Evolutionary conservation across 176 grass and related monocot species (phyloP).

Genomic region (Lolium perenne): DNA sequence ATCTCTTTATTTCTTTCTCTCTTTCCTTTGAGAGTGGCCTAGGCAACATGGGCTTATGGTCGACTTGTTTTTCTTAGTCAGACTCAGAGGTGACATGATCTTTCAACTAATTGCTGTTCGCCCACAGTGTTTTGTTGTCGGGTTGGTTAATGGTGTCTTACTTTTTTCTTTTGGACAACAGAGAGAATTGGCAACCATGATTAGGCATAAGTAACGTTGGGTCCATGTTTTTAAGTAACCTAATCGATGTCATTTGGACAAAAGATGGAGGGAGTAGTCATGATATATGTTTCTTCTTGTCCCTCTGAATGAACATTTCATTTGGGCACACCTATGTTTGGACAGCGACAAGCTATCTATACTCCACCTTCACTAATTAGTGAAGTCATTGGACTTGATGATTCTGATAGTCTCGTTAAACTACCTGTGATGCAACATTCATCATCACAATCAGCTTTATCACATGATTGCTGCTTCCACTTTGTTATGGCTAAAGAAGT

Average conservation of each 20-base stretch:
- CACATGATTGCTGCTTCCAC: conserved; percentile 8
- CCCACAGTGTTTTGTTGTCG: neutral
- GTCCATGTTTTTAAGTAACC: conserved; percentile 26
- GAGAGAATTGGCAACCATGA: conserved; percentile 23
- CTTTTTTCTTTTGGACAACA: neutral
- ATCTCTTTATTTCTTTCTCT: neutral
- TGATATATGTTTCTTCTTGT: neutral
- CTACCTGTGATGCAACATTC: conserved; percentile 5
- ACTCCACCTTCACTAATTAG: neutral
- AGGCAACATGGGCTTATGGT: neutral
- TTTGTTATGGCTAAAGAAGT: neutral
- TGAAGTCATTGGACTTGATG: conserved; percentile 6
- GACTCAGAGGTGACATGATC: neutral
- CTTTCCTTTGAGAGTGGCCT: neutral
- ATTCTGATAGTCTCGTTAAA: conserved; percentile 15
- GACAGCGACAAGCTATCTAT: neutral
- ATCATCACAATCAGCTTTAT: conserved; percentile 11
- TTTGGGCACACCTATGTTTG: neutral
- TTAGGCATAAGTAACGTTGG: conserved; percentile 36
- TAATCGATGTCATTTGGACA: conserved; percentile 20
- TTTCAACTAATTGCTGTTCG: conserved; percentile 15
- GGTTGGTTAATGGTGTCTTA: neutral
- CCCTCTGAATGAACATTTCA: neutral
- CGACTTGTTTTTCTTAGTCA: neutral
- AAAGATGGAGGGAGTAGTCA: neutral